phyloP scores from a whole-genome alignment of 1,139 yeast species.

The Wickerhamomyces sp. region DNA sequence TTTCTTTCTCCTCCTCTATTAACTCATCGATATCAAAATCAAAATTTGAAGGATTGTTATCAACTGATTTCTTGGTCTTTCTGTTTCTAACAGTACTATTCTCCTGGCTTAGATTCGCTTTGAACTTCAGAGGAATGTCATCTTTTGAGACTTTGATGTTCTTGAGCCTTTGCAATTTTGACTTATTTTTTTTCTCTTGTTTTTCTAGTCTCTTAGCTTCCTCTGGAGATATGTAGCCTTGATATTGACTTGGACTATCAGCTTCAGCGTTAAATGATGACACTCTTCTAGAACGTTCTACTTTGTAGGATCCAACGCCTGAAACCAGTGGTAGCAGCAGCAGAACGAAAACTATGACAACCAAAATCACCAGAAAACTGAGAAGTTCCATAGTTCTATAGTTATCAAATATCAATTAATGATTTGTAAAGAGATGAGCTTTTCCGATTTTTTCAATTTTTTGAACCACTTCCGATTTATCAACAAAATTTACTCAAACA shows the following conservation, averaged over 20 bases:
- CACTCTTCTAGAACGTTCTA: conserved; percentile 2
- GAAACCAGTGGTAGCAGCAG: conserved; percentile 19
- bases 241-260: conserved; percentile 1
- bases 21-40: conserved; percentile 25
- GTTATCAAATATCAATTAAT: background rate
- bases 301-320: conserved; percentile 19
- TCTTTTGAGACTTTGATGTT: conserved; percentile 15
- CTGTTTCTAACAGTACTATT: conserved; percentile 13
- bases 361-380: conserved; percentile 7
- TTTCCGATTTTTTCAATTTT: background rate
- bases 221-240: conserved; percentile 22
- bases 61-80: conserved; percentile 9
- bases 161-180: conserved; percentile 10
- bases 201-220: conserved; percentile 14
- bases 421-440: background rate
- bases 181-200: conserved; percentile 5
- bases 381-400: conserved; percentile 7
- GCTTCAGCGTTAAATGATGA: conserved; percentile 2
- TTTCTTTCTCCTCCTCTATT: conserved; percentile 12
- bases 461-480: background rate
- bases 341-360: conserved; percentile 11
- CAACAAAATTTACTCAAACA: too few species aligned
- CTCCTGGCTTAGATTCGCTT: conserved; percentile 3
- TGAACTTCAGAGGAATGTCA: conserved; percentile 20
- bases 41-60: conserved; percentile 18